A percentile compares a stretch with the other conserved stretches of the same genome.
These are phyloP conservation scores for Salix caprea DNA, from an alignment of 345 rosid species.

Conservation along the genomic window DNA sequence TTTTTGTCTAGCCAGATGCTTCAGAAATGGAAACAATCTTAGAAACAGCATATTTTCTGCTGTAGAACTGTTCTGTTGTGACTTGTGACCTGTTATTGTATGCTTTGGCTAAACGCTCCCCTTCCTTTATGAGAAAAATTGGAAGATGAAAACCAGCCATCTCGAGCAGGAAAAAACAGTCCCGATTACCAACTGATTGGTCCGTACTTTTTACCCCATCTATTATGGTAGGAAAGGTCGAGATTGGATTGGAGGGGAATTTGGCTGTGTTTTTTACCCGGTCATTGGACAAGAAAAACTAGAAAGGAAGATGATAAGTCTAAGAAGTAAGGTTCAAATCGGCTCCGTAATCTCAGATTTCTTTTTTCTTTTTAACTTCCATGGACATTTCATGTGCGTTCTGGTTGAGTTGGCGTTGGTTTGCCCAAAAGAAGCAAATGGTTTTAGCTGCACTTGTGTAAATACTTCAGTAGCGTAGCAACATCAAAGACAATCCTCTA, in stretches of 20 bases:
- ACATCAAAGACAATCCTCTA: neutral
- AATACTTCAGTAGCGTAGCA: neutral
- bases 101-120: neutral
- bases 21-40: neutral
- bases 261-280: neutral
- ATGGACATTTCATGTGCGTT: no score
- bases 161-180: neutral
- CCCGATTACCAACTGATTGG: neutral
- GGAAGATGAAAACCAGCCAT: neutral
- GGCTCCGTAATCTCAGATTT: no score
- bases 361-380: no score
- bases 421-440: neutral
- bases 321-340: no score
- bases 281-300: no score
- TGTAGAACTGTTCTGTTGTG: neutral
- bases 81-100: neutral
- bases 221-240: neutral
- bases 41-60: neutral
- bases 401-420: neutral
- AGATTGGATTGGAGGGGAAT: neutral
- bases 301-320: no score
- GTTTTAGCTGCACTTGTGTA: neutral
- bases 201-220: neutral
- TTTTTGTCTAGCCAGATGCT: neutral
- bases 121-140: neutral